Evolutionary conservation across 768 basidiomycete genomes (phyloP).

Genomic region (Chalciporus chontae): DNA sequence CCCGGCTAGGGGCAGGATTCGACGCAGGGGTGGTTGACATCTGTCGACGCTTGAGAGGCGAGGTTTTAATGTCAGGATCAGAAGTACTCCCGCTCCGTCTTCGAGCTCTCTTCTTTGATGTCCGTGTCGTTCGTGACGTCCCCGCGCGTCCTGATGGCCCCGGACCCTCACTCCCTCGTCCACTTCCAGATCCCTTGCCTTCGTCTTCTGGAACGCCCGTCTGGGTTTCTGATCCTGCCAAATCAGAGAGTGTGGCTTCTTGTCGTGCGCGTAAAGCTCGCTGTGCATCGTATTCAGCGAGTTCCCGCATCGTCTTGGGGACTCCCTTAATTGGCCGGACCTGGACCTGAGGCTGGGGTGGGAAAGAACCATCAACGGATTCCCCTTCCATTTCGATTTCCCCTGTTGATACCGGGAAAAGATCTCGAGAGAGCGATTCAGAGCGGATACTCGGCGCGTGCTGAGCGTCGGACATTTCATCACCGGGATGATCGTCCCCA

Average conservation of each 20-base stretch:
- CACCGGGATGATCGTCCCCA: conserved; percentile 32
- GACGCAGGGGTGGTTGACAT: conserved; percentile 11
- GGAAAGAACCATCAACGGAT: conserved; percentile 5
- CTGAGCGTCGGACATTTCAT: conserved; percentile 22
- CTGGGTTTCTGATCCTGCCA: conserved; percentile 1
- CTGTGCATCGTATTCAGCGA: conserved; percentile 42
- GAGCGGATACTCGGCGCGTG: not conserved
- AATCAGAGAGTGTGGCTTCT: conserved; percentile 3
- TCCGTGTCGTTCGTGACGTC: conserved; percentile 8
- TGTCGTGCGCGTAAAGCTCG: conserved; percentile 23
- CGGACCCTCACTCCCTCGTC: conserved; percentile 1
- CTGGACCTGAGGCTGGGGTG: conserved; percentile 1
- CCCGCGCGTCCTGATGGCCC: conserved; percentile 8
- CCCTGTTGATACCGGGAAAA: conserved; percentile 5
- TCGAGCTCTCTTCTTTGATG: conserved; percentile 25
- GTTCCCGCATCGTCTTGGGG: conserved; percentile 63
- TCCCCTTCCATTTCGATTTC: conserved; percentile 18
- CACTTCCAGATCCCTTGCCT: not conserved
- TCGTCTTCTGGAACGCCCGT: conserved; percentile 3
- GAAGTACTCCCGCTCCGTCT: conserved; percentile 24
- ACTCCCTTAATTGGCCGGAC: conserved; percentile 14
- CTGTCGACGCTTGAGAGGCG: conserved; percentile 34
- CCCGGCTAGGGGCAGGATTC: conserved; percentile 39
- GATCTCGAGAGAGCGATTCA: conserved; percentile 8
- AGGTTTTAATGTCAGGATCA: conserved; percentile 18